phyloP scores from a whole-genome alignment of 2,329 filamentous ascomycete genomes.

The Aspergillus sojae region DNA sequence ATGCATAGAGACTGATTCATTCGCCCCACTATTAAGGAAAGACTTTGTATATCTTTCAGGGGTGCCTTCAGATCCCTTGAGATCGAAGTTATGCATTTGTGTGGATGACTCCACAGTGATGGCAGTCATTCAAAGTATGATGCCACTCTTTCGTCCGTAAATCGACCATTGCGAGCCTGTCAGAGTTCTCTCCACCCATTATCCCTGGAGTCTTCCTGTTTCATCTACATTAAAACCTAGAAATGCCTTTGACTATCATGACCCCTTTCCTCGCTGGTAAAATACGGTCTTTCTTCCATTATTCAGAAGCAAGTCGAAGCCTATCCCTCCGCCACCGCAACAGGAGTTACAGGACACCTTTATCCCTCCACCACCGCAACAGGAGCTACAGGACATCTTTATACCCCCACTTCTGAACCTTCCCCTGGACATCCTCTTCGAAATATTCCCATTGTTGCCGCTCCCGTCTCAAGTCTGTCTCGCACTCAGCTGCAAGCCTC shows the following conservation, averaged over 20 bases:
- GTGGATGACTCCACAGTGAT: no score
- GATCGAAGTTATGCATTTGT: no score
- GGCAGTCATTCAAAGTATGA: no score
- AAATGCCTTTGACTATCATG: not conserved
- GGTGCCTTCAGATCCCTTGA: no score
- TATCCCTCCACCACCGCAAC: not conserved
- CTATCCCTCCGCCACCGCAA: not conserved
- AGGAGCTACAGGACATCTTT: no score
- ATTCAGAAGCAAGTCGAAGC: not conserved
- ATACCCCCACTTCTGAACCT: not conserved
- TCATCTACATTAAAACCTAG: not conserved
- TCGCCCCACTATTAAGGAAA: no score
- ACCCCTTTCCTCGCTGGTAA: not conserved
- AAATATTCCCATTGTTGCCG: conserved; percentile 4
- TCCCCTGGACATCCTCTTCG: conserved; percentile 2
- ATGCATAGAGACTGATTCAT: no score
- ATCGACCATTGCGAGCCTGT: not conserved
- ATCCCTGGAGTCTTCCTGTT: not conserved
- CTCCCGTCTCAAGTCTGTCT: conserved; percentile 7
- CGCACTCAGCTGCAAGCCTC: conserved; percentile 8
- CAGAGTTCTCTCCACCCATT: not conserved
- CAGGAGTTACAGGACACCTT: no score
- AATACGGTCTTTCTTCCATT: not conserved
- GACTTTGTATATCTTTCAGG: no score
- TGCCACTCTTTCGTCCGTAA: not conserved